Evolutionary conservation across 2,329 filamentous ascomycete genomes (phyloP).

Genomic region (Fusarium continuum): DNA sequence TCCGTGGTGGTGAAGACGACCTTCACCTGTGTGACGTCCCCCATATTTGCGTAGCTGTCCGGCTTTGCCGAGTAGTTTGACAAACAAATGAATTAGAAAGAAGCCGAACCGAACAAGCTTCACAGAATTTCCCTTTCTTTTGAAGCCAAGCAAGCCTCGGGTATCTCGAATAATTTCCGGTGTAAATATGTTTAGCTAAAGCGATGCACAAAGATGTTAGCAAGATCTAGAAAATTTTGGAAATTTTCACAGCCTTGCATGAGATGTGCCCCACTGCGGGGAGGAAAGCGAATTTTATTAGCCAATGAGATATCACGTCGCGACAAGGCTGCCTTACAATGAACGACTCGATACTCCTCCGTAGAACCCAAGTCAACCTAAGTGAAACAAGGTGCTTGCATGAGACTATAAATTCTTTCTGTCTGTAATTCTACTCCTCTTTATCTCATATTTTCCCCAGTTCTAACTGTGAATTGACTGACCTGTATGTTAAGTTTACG

Average conservation of each 20-base stretch:
- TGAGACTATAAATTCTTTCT: too few species aligned
- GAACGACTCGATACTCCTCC: neutral
- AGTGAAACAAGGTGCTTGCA: too few species aligned
- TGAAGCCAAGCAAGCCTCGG: slow-evolving; percentile 18
- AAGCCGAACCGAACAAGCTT: neutral
- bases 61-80: neutral
- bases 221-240: slow-evolving; percentile 40
- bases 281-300: neutral
- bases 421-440: too few species aligned
- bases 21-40: slow-evolving; percentile 65
- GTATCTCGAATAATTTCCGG: slow-evolving; percentile 27
- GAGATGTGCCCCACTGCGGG: slow-evolving; percentile 36
- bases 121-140: too few species aligned
- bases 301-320: slow-evolving; percentile 8
- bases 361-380: too few species aligned
- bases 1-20: slow-evolving; percentile 74
- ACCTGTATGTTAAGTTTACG: too few species aligned
- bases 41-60: slow-evolving; percentile 45
- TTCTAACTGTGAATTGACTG: too few species aligned
- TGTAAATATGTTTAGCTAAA: slow-evolving; percentile 9
- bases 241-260: slow-evolving; percentile 43
- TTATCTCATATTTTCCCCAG: too few species aligned
- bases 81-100: neutral
- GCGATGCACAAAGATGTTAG: slow-evolving; percentile 25
- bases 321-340: slow-evolving; percentile 35